phyloP scores from a whole-genome alignment of 495 filamentous ascomycete genomes.

The Penicillium salamii region DNA sequence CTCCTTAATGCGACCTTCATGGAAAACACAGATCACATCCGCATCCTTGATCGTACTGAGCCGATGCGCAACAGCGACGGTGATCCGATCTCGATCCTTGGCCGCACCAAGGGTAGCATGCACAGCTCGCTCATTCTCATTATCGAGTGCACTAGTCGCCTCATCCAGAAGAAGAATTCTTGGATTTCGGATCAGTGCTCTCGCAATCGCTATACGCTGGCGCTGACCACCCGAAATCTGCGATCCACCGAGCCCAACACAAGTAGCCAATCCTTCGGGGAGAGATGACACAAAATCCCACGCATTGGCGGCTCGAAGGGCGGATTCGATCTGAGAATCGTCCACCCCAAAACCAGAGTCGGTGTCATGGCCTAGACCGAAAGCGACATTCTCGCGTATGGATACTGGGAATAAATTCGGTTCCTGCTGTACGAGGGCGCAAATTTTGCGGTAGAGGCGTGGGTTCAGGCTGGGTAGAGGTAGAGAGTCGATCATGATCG shows the following conservation, averaged over 20 bases:
- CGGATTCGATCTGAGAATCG: slow-evolving; percentile 18
- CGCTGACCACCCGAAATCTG: slow-evolving; percentile 43
- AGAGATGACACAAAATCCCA: slow-evolving; percentile 32
- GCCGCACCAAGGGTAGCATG: slow-evolving; percentile 33
- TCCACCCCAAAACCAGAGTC: slow-evolving; percentile 6
- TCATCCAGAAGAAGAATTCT: slow-evolving; percentile 54
- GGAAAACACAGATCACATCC: slow-evolving; percentile 87
- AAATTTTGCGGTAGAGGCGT: slow-evolving; percentile 18
- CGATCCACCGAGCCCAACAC: slow-evolving; percentile 18
- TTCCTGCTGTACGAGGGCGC: slow-evolving; percentile 42
- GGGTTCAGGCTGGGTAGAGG: slow-evolving; percentile 14
- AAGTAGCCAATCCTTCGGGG: slow-evolving; percentile 26
- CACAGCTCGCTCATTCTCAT: slow-evolving; percentile 39
- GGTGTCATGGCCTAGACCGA: slow-evolving; percentile 16
- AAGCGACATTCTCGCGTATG: slow-evolving; percentile 45
- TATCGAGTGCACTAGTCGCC: slow-evolving; percentile 57
- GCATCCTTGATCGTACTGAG: slow-evolving; percentile 80
- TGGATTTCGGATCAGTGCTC: slow-evolving; percentile 46
- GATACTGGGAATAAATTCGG: slow-evolving; percentile 39
- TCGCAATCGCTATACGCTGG: slow-evolving; percentile 50
- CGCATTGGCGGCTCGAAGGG: slow-evolving; percentile 30
- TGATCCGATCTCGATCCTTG: slow-evolving; percentile 31
- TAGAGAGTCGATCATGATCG: slow-evolving; percentile 24
- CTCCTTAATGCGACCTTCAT: slow-evolving; percentile 69
- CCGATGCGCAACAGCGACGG: slow-evolving; percentile 46